phyloP scores from a whole-genome alignment of 768 basidiomycete genomes.

The Rhizopogon vulgaris region DNA sequence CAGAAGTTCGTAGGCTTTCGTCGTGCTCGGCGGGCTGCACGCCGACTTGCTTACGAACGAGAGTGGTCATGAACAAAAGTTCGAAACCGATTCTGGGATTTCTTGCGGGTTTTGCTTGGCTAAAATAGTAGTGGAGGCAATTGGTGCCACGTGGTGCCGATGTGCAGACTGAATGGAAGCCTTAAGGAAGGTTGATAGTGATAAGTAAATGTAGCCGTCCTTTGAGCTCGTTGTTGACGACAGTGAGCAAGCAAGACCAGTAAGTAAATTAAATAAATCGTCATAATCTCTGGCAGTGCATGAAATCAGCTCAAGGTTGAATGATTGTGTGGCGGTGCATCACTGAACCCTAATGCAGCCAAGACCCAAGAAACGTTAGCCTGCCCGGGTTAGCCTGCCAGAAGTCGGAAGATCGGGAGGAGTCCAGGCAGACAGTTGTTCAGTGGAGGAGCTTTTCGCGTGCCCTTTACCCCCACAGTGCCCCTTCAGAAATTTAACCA shows the following conservation, averaged over 20 bases:
- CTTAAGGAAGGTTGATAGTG: background rate
- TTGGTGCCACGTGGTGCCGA: background rate
- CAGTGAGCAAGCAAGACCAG: background rate
- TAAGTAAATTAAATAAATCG: background rate
- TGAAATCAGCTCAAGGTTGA: background rate
- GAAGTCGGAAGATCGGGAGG: too few species aligned
- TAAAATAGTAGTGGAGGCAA: background rate
- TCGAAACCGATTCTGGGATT: background rate
- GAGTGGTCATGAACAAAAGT: constrained; percentile 20
- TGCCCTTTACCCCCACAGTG: background rate
- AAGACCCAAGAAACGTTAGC: too few species aligned
- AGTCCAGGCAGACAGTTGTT: background rate
- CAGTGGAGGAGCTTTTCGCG: background rate
- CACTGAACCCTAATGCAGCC: too few species aligned
- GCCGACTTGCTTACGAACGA: constrained; percentile 10
- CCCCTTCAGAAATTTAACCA: background rate
- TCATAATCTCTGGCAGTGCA: background rate
- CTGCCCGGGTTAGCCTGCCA: too few species aligned
- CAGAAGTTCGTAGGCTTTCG: constrained; percentile 2
- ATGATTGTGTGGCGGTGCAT: background rate
- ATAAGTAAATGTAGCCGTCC: too few species aligned
- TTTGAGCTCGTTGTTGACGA: background rate
- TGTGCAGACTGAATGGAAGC: background rate
- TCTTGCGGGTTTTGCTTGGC: background rate
- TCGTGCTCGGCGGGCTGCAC: constrained; percentile 1